Base-by-base conservation (phyloP, 1,284 basidiomycete genomes). In the Papiliotrema flavescens region DNA sequence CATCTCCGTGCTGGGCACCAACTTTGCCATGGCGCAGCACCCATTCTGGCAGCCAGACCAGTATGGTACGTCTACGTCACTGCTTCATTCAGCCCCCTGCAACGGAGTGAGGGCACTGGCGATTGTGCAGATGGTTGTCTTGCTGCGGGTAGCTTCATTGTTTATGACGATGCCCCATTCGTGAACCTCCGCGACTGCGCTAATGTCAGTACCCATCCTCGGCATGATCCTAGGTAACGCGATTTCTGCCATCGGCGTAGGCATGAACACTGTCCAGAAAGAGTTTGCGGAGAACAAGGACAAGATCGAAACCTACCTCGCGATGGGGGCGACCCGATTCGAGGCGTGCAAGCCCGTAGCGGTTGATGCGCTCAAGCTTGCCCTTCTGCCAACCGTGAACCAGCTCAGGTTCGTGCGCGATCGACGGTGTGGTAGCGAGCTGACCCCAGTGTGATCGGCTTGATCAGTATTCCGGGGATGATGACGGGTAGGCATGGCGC, bases 221-320 rank as follows among this genome's bases (percentile, higher is more conserved):
- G 89, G 90, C n/a, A 91, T 92, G 90, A 79, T 91, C 2, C 87
- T 89, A 49, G 89, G 89, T 3, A 84, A 82, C 56, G 85, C 88
- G 0, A 87, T 91, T 54, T 85, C 85, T 0, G 83, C 84, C 0
- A 82, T 90, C 22, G 84, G 88, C 2, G 81, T 91, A 0, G 81
- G 84, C 0, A 78, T 86, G 3, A 83, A 82, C 52, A 64, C 60
- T 4, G 67, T 75, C 13, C 60, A 64, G n/a, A 70, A 64, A 24
- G 73, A 76, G 53, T 75, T 75, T 48, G 59, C 67, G 46, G 89
- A 90, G 61, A 90, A 89, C 67, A 77, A 80, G 41, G 89, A 91
- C 75, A 89, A 87, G 67, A 81, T 90, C 3, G 90, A 93, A 72
- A 87, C 83, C 36, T 87, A 88, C 60, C 83, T 92, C 24, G 86